Evolutionary conservation across 352 stramenopile genomes (phyloP).

Genomic region (Globisporangium lucens): DNA sequence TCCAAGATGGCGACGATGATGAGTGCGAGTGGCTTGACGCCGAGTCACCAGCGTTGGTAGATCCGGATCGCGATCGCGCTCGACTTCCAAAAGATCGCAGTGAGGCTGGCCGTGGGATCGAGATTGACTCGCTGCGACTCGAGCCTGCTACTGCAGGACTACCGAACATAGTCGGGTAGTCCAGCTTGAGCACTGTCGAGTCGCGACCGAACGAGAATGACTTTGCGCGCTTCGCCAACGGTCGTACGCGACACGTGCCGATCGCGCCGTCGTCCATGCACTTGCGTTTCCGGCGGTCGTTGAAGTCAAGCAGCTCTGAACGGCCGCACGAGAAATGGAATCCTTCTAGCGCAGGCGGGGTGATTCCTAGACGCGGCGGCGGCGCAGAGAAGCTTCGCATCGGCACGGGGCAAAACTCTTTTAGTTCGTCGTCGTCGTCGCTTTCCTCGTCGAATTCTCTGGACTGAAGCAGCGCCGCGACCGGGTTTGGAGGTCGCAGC

Average conservation of each 20-base stretch:
- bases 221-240: slow-evolving; percentile 53
- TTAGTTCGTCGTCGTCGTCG: slow-evolving; percentile 5
- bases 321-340: slow-evolving; percentile 14
- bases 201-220: slow-evolving; percentile 39
- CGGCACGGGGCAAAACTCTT: slow-evolving; percentile 4
- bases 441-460: slow-evolving; percentile 9
- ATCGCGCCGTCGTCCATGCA: slow-evolving; percentile 33
- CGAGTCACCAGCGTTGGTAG: slow-evolving; percentile 2
- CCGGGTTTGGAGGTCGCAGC: slow-evolving; percentile 16
- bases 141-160: not conserved
- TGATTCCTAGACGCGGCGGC: slow-evolving; percentile 1
- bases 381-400: slow-evolving; percentile 14
- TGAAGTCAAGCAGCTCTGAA: slow-evolving; percentile 25
- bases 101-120: slow-evolving; percentile 34
- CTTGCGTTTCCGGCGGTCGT: slow-evolving; percentile 57
- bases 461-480: slow-evolving; percentile 17
- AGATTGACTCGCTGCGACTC: slow-evolving; percentile 42
- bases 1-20: slow-evolving; percentile 59
- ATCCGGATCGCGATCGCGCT: slow-evolving; percentile 5
- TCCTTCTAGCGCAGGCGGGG: not conserved
- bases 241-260: slow-evolving; percentile 35
- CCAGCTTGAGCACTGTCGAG: slow-evolving; percentile 13
- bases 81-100: slow-evolving; percentile 6
- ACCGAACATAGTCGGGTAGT: slow-evolving; percentile 14
- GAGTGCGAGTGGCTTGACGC: slow-evolving; percentile 27